phyloP scores from a whole-genome alignment of 257 asterid species.

The Przewalskia tangutica region DNA sequence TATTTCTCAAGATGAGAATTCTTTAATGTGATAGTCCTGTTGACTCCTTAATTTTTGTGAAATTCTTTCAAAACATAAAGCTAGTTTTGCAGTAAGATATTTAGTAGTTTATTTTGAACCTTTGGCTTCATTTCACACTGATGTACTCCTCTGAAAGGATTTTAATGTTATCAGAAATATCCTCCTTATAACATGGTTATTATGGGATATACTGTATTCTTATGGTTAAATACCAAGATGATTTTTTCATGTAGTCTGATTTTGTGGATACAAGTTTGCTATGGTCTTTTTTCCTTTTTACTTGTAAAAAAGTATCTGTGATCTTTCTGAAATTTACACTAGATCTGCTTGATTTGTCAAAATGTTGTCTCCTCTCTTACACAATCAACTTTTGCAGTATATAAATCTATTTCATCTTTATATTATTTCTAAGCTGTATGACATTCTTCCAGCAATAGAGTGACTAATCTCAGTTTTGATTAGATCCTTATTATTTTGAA shows the following conservation, averaged over 20 bases:
- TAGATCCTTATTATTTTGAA: conserved; percentile 71
- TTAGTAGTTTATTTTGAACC: not conserved
- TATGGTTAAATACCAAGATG: not conserved
- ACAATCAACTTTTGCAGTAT: not conserved
- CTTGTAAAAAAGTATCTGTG: not conserved
- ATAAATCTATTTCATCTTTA: not conserved
- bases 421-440: not conserved
- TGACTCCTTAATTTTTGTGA: not conserved
- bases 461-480: conserved; percentile 8
- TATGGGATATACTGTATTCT: not conserved
- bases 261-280: not conserved
- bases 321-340: not conserved
- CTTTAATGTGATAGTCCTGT: not conserved
- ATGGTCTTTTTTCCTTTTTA: not conserved
- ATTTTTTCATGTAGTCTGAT: not conserved
- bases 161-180: not conserved
- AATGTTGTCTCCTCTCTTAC: not conserved
- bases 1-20: not conserved
- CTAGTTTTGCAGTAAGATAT: not conserved
- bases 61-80: not conserved
- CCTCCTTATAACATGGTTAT: not conserved
- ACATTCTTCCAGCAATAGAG: not conserved
- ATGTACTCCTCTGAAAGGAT: not conserved
- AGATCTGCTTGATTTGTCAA: not conserved
- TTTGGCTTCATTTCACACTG: not conserved